Evolutionary conservation across 305 asterid genomes (phyloP).

Genomic region (Plantago lanceolata): DNA sequence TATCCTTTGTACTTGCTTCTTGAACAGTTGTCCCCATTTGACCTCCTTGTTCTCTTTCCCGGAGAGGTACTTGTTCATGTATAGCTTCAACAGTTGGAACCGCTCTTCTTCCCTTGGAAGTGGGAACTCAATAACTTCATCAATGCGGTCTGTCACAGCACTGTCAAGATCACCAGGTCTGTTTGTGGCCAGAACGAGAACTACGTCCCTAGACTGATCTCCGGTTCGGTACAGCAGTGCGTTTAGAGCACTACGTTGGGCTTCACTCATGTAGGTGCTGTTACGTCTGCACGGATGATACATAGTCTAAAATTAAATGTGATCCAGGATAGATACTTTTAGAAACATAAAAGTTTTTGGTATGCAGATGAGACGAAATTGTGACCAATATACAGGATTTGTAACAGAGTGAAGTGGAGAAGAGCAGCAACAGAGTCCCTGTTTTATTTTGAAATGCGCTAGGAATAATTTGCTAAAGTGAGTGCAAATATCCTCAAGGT

Average conservation of each 20-base stretch:
- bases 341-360: not conserved
- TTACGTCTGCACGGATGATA: constrained; percentile 56
- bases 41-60: constrained; percentile 44
- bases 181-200: constrained; percentile 92
- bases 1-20: constrained; percentile 55
- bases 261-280: constrained; percentile 93
- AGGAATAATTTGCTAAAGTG: not conserved
- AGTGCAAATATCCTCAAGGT: not conserved
- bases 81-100: constrained; percentile 71
- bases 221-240: constrained; percentile 95
- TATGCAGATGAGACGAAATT: not conserved
- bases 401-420: no score
- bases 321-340: not conserved
- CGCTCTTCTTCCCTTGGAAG: constrained; percentile 86
- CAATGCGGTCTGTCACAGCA: constrained; percentile 92
- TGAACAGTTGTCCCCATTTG: constrained; percentile 48
- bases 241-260: constrained; percentile 87
- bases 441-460: not conserved
- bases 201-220: constrained; percentile 91
- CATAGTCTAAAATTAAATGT: not conserved
- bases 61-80: constrained; percentile 66
- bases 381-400: no score
- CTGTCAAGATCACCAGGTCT: constrained; percentile 92
- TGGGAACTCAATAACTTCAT: constrained; percentile 91
- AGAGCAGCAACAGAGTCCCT: not conserved